Evolutionary conservation across 257 asterid genomes (phyloP).

Genomic region (Mitragyna speciosa): DNA sequence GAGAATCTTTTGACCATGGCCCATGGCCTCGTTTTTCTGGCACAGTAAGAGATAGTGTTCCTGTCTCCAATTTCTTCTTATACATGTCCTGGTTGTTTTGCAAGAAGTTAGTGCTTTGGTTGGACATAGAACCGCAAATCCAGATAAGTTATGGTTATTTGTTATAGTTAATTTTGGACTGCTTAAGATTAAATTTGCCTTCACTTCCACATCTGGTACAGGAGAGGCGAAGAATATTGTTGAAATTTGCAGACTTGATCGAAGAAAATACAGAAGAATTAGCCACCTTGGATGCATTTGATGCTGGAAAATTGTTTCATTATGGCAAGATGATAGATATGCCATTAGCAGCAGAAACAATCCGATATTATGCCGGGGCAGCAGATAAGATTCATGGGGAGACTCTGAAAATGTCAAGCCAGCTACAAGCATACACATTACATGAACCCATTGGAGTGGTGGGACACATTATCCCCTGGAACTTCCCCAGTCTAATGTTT

Average conservation of each 20-base stretch:
- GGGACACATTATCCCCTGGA: conserved; percentile 52
- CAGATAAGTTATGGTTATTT: too few species aligned
- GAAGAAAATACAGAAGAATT: conserved; percentile 32
- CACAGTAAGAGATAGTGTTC: conserved; percentile 22
- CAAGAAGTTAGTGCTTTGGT: too few species aligned
- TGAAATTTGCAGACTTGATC: conserved; percentile 41
- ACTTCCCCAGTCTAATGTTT: conserved; percentile 39
- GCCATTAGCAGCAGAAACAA: conserved; percentile 18
- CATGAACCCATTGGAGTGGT: conserved; percentile 48
- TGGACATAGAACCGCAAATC: too few species aligned
- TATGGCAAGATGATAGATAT: conserved; percentile 28
- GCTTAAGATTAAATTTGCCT: too few species aligned
- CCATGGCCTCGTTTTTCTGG: conserved; percentile 49
- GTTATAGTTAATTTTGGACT: too few species aligned
- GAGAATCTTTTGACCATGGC: conserved; percentile 42
- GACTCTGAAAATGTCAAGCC: conserved; percentile 36
- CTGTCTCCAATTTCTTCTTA: not conserved
- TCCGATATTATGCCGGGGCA: conserved; percentile 47
- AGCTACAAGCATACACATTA: conserved; percentile 38
- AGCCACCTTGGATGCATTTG: conserved; percentile 38
- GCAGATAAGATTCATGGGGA: conserved; percentile 48
- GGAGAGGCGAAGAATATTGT: conserved; percentile 37
- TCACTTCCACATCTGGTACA: too few species aligned
- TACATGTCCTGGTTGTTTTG: too few species aligned
- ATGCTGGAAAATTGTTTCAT: conserved; percentile 34